Evolutionary conservation across 1,284 basidiomycete genomes (phyloP).

Genomic region (Malassezia nana): DNA sequence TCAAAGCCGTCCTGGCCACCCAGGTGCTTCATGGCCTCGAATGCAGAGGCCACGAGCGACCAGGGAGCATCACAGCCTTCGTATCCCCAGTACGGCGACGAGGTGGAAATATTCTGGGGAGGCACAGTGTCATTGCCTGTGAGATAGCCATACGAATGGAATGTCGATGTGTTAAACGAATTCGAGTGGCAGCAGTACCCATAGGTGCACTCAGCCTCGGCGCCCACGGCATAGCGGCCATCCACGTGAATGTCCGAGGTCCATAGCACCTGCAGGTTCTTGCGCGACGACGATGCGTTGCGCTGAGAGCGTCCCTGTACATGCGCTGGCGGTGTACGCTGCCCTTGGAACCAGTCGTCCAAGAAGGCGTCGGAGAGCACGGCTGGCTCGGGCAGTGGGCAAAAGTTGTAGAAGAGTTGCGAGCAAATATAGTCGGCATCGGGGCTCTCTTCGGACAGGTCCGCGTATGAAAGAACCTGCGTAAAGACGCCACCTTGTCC

Average conservation of each 20-base stretch:
- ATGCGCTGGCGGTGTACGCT: background rate
- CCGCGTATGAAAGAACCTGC: conserved; percentile 39
- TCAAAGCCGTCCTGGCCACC: conserved; percentile 56
- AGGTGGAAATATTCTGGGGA: conserved; percentile 23
- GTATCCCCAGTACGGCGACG: conserved; percentile 41
- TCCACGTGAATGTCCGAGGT: conserved; percentile 69
- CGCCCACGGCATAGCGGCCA: conserved; percentile 63
- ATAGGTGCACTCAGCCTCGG: conserved; percentile 64
- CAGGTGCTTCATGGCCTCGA: conserved; percentile 61
- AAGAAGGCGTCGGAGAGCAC: conserved; percentile 25
- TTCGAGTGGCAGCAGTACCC: conserved; percentile 61
- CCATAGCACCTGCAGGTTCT: conserved; percentile 63
- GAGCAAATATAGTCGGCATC: conserved; percentile 39
- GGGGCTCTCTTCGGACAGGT: conserved; percentile 24
- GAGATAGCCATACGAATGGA: conserved; percentile 49
- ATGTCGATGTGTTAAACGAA: conserved; percentile 49
- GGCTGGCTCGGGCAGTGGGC: conserved; percentile 22
- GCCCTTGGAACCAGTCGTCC: conserved; percentile 34
- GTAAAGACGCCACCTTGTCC: conserved; percentile 29
- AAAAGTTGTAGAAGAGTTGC: conserved; percentile 25
- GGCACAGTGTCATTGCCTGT: conserved; percentile 19
- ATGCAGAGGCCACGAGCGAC: conserved; percentile 57
- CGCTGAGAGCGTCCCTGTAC: background rate
- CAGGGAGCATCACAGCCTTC: conserved; percentile 60
- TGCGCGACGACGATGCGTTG: background rate